Percentiles rank a stretch among this genome's conserved stretches.
Conservation (phyloP, 2,329 filamentous ascomycete species). For the Waltergamsia citrina region DNA sequence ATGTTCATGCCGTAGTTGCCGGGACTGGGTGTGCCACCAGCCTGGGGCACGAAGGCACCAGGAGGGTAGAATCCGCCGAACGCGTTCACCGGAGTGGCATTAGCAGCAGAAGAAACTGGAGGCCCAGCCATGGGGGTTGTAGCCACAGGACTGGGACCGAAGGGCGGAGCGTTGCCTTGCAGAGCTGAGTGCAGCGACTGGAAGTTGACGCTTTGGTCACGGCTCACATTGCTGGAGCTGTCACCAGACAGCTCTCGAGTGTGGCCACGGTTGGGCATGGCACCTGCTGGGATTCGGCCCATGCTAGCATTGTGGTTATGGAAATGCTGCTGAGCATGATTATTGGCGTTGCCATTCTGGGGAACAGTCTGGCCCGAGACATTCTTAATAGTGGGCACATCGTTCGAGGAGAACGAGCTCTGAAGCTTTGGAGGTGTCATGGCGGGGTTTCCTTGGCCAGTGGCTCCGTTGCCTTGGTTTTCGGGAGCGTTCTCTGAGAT, state of each 20-base stretch:
- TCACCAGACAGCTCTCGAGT: conserved; percentile 60
- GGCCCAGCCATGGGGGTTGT: conserved; percentile 16
- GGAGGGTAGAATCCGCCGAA: conserved; percentile 21
- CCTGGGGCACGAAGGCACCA: conserved; percentile 16
- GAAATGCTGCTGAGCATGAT: conserved; percentile 52
- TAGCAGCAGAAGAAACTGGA: conserved; percentile 8
- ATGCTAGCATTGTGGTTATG: conserved; percentile 77
- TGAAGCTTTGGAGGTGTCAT: conserved; percentile 68
- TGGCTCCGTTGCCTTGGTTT: conserved; percentile 24
- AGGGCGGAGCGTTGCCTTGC: conserved; percentile 71
- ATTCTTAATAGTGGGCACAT: conserved; percentile 77
- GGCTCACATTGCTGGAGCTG: conserved; percentile 24
- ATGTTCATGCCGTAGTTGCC: conserved; percentile 39
- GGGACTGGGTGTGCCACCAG: conserved; percentile 2
- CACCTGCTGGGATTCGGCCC: conserved; percentile 65
- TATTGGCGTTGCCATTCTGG: conserved; percentile 36
- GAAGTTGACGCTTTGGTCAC: conserved; percentile 38
- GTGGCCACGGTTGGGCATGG: conserved; percentile 52
- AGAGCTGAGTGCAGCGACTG: conserved; percentile 61
- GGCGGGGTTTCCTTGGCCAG: conserved; percentile 37
- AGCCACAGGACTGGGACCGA: conserved; percentile 49
- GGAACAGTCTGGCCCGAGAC: conserved; percentile 36
- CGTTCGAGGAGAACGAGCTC: conserved; percentile 83
- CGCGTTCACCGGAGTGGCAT: conserved; percentile 15
- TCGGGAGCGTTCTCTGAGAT: conserved; percentile 35